Evolutionary conservation across 2,329 filamentous ascomycete species (phyloP).

Genomic region (Phyllachora maydis): DNA sequence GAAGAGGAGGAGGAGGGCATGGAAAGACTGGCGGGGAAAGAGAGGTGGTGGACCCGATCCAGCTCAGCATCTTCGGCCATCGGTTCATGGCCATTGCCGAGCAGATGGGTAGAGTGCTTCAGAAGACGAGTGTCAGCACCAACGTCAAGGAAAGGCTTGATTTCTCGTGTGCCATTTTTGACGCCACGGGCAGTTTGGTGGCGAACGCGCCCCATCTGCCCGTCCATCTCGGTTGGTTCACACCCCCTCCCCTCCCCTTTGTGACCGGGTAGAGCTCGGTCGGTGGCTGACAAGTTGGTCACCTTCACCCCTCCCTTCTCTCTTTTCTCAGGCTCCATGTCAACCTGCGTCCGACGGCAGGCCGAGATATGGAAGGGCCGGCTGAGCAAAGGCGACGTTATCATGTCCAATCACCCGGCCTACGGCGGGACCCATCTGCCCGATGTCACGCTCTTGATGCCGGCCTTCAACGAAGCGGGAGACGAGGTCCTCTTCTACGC

Average conservation of each 20-base stretch:
- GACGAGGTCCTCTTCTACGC: slow-evolving; percentile 67
- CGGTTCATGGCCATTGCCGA: slow-evolving; percentile 75
- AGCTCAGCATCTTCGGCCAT: slow-evolving; percentile 62
- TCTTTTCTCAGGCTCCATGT: slow-evolving; percentile 45
- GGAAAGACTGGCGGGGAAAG: no score
- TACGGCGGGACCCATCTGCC: slow-evolving; percentile 70
- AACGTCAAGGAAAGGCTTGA: slow-evolving; percentile 71
- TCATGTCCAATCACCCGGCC: slow-evolving; percentile 70
- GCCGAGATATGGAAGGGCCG: slow-evolving; percentile 64
- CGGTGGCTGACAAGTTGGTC: no score
- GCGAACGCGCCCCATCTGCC: slow-evolving; percentile 67
- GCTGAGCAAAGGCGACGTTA: slow-evolving; percentile 58
- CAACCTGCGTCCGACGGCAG: slow-evolving; percentile 63
- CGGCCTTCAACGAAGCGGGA: slow-evolving; percentile 44
- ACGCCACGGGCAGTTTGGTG: slow-evolving; percentile 53
- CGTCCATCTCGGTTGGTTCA: slow-evolving; percentile 43
- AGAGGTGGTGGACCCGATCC: slow-evolving; percentile 53
- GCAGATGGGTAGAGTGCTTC: slow-evolving; percentile 61
- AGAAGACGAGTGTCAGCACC: slow-evolving; percentile 62
- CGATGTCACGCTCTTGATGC: slow-evolving; percentile 65
- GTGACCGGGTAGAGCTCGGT: no score
- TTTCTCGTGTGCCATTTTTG: slow-evolving; percentile 68
- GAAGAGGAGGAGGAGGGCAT: slow-evolving; percentile 10
- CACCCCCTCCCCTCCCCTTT: no score
- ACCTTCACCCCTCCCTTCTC: neutral